A percentile compares a stretch with the other conserved stretches of the same genome.
Evolutionary conservation across 2,329 filamentous ascomycete genomes (phyloP).

Genomic region (Colletotrichum karsti): DNA sequence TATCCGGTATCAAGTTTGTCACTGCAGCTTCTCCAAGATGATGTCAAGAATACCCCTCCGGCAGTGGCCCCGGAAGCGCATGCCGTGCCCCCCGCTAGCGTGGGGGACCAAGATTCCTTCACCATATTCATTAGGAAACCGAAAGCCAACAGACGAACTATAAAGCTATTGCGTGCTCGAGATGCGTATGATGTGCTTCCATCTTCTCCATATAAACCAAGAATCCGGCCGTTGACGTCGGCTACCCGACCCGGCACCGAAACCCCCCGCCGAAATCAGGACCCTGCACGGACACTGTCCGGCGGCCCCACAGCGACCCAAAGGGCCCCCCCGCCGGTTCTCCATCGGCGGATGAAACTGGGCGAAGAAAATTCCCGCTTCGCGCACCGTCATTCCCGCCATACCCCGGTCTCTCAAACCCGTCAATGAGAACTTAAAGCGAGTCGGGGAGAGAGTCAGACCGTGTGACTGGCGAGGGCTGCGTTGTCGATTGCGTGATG

Average conservation of each 20-base stretch:
- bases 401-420: not conserved
- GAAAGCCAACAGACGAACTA: not conserved
- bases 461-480: not conserved
- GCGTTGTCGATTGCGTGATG: slow-evolving; percentile 1
- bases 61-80: not conserved
- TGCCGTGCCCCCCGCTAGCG: not conserved
- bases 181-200: slow-evolving; percentile 4
- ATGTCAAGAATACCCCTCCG: not conserved
- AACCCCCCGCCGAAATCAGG: not conserved
- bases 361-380: not conserved
- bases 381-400: slow-evolving; percentile 1
- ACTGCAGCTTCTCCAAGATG: not conserved
- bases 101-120: not conserved
- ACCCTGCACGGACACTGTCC: not conserved
- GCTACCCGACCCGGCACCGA: slow-evolving; percentile 18
- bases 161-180: slow-evolving; percentile 9
- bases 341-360: slow-evolving; percentile 6
- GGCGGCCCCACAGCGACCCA: not conserved
- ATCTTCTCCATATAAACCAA: not conserved
- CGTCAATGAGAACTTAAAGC: not conserved
- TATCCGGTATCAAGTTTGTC: not conserved
- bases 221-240: not conserved
- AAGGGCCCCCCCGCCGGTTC: slow-evolving; percentile 1
- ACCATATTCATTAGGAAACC: not conserved
- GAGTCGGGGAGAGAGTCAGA: not conserved